Base-by-base conservation (phyloP, 1,284 basidiomycete genomes). In the Puccinia horiana region DNA sequence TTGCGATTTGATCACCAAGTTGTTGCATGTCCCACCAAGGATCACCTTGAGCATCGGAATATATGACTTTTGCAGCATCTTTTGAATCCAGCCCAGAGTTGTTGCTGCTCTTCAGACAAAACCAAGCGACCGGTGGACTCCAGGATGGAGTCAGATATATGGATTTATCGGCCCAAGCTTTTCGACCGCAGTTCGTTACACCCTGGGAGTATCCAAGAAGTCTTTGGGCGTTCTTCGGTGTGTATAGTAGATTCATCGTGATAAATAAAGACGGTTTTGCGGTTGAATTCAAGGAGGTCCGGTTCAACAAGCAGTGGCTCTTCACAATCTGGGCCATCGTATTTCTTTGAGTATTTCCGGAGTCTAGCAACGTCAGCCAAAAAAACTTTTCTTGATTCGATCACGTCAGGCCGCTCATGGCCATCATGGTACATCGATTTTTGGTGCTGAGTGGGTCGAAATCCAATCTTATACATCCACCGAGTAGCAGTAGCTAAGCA, bases 381-480 rank as follows among this genome's bases (percentile, higher is more conserved):
- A 26, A 72, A 72, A 18, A 44, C 44, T 23, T 14, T 6, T 23
- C 69, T 44, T 0, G 69, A 37, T n/a, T 42, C 69, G 44, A 72
- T 3, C n/a, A 72, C 69, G n/a, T 72, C 69, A 1, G 47, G 12
- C 14, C 14, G 40, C 69, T 72, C n/a, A 26, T 72, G 69, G 11
- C 40, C 69, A 72, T 72, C 69, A 72, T 40, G 42, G 26, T 72
- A 72, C 32, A 72, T 35, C 14, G 35, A 72, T 29, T 72, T 72
- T 12, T 47, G 69, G 47, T 72, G 42, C 69, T 72, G 26, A 29
- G 42, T 35, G 16, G 69, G 69, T 3, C 23, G 69, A 29, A 72
- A 72, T 8, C 69, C 69, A 42, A 72, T 32, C 69, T 44, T 72
- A 29, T 40, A 40, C 69, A 72, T 72, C 69, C 69, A 72, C 6